These are phyloP conservation scores for Suillus clintonianus DNA, from an alignment of 768 basidiomycete species.

Conservation along the genomic window DNA sequence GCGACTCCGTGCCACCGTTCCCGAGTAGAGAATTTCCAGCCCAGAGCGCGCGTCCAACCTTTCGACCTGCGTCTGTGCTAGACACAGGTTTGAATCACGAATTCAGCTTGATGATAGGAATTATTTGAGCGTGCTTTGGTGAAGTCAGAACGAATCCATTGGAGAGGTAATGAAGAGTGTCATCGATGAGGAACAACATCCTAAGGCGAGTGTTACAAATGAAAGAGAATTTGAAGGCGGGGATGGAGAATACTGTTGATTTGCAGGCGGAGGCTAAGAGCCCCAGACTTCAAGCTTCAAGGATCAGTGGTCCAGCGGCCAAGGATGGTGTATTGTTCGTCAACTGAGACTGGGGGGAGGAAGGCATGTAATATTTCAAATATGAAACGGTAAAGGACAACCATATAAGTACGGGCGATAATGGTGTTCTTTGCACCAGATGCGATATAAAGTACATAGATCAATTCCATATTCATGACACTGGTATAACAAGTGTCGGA, in stretches of 20 bases:
- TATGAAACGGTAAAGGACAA: neutral
- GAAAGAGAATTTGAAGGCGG: slow-evolving; percentile 40
- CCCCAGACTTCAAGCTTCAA: neutral
- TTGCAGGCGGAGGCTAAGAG: slow-evolving; percentile 23
- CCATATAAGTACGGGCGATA: too few relatives aligned
- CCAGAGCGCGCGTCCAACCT: too few relatives aligned
- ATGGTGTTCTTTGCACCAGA: neutral
- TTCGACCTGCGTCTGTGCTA: slow-evolving; percentile 23
- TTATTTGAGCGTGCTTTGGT: slow-evolving; percentile 44
- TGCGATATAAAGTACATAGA: neutral
- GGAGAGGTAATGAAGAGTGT: slow-evolving; percentile 44
- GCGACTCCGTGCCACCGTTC: slow-evolving; percentile 44
- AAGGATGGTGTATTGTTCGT: slow-evolving; percentile 28
- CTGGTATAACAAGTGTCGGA: neutral
- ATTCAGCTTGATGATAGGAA: too few relatives aligned
- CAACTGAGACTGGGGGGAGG: slow-evolving; percentile 23
- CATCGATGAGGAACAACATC: slow-evolving; percentile 42
- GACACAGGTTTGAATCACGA: slow-evolving; percentile 19
- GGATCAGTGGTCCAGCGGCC: slow-evolving; percentile 2
- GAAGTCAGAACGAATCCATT: slow-evolving; percentile 46
- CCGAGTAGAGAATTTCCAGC: slow-evolving; percentile 37
- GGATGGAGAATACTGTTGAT: slow-evolving; percentile 42
- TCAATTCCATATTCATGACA: neutral
- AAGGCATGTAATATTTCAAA: neutral
- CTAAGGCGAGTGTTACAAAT: too few relatives aligned